These are phyloP conservation scores for Primulina eburnea DNA, from an alignment of 257 asterid genomes.

Conservation along the genomic window DNA sequence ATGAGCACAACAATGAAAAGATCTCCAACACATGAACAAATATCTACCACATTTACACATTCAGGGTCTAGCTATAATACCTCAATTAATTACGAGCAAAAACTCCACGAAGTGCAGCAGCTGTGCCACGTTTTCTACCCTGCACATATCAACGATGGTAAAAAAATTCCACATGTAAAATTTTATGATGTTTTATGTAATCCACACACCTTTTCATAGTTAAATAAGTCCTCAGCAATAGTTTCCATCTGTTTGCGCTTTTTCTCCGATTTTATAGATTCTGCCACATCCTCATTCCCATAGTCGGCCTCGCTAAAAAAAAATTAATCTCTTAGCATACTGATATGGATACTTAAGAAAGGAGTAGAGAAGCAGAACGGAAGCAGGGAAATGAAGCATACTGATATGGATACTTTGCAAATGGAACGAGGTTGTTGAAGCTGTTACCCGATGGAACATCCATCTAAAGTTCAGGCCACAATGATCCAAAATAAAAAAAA, in stretches of 20 bases:
- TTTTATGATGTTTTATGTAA: constrained; percentile 10
- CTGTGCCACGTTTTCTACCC: constrained; percentile 49
- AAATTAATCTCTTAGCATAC: background rate
- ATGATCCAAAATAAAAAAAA: constrained; percentile 7
- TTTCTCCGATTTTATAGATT: constrained; percentile 71
- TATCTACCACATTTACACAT: background rate
- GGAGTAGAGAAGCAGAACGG: constrained; percentile 17
- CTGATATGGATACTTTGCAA: constrained; percentile 73
- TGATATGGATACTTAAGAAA: background rate
- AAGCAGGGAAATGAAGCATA: constrained; percentile 35
- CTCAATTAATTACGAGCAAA: constrained; percentile 43
- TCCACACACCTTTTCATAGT: constrained; percentile 60
- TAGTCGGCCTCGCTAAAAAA: constrained; percentile 61
- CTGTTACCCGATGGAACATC: constrained; percentile 74
- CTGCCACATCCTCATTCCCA: constrained; percentile 65
- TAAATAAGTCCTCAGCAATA: constrained; percentile 84
- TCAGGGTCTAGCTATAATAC: constrained; percentile 18
- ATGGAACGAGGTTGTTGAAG: constrained; percentile 73
- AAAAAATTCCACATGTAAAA: constrained; percentile 8
- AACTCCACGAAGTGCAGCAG: constrained; percentile 49
- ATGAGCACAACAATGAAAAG: no score
- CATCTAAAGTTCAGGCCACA: constrained; percentile 36
- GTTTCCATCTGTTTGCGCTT: constrained; percentile 90
- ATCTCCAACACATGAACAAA: background rate
- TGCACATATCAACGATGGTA: constrained; percentile 26